Percentiles rank a stretch among this genome's conserved stretches.
Conservation (phyloP, 2,329 filamentous ascomycete genomes). For the Phialophora macrospora region DNA sequence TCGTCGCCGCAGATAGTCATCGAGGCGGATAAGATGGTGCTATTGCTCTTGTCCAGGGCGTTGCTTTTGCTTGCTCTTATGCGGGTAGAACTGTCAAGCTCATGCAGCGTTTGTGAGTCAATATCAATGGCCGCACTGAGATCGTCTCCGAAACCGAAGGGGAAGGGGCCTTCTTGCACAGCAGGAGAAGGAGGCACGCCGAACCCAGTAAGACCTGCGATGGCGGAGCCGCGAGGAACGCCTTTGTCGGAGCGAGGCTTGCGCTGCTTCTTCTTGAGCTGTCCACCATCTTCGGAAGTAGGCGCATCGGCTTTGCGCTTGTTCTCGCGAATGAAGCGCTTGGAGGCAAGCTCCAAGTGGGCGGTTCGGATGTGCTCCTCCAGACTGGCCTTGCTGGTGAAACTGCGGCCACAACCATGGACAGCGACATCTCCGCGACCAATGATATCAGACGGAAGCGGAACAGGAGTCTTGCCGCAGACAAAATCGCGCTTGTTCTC, state of each 20-base stretch:
- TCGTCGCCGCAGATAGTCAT: conserved; percentile 36
- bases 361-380: conserved; percentile 84
- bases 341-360: conserved; percentile 68
- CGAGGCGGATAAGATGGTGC: conserved; percentile 31
- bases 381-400: conserved; percentile 76
- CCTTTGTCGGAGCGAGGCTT: conserved; percentile 39
- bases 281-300: conserved; percentile 31
- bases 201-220: conserved; percentile 46
- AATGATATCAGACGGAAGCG: conserved; percentile 60
- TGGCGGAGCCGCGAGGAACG: conserved; percentile 29
- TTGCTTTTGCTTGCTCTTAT: not conserved
- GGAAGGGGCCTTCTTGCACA: conserved; percentile 34
- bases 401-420: conserved; percentile 74
- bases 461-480: conserved; percentile 73
- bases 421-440: conserved; percentile 62
- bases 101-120: not conserved
- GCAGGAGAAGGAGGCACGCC: conserved; percentile 29
- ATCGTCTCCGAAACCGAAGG: conserved; percentile 12
- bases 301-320: conserved; percentile 47
- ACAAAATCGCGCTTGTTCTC: conserved; percentile 73
- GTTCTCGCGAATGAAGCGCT: conserved; percentile 46
- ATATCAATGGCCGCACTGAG: not conserved
- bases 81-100: not conserved
- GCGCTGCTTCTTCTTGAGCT: conserved; percentile 28
- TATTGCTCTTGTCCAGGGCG: conserved; percentile 20